Base-by-base conservation (phyloP, 2,329 filamentous ascomycete genomes). In the Ilyonectria robusta region DNA sequence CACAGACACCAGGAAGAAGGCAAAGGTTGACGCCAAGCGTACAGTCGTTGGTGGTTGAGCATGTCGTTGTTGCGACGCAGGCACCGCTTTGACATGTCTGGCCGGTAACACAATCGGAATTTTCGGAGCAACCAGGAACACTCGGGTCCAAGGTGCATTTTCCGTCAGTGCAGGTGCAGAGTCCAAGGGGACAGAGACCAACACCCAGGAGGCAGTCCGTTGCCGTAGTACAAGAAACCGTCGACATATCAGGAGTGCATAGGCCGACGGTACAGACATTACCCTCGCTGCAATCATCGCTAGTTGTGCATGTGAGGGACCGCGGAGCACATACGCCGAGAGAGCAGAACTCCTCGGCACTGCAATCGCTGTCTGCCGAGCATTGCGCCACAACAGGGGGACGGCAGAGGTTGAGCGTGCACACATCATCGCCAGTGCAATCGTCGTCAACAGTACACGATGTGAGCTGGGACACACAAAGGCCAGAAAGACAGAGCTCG, bases 111-210 rank as follows among this genome's bases (percentile, higher is more conserved):
- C 70, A 72, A 17, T 68, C 19, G 13, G 57, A 2, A 26, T 50
- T 42, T 3, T 29, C 29, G 3, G 58, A 56, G 26, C 70, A 72
- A 19, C 11, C 11, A 9, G 58, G 17, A 19, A 70, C 19, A 17
- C 50, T 37, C 6, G 58, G 11, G 1, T 50, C 46, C 2, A 62
- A 46, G 4, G 17, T 35, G 59, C 70, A 72, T 17, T 58, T n/a
- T 13, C 53, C 62, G 17, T 59, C n/a, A 8, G 40, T 23, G n/a
- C 70, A 72, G 4, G 57, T 33, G 44, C 70, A 72, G 19, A 71
- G 58, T 40, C 70, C 70, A 2, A 62, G 35, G 6, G 57, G 29
- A 46, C 70, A 72, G 6, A 72, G 48, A 1, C 67, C 65, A 3
- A 59, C 17, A 2, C 53, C 51, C 2, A 71, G 29, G 1, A 66